Percentiles rank a stretch among this genome's conserved stretches.
phyloP scores from a whole-genome alignment of 805 yeast genomes.

The Dipodascopsis uninucleata region DNA sequence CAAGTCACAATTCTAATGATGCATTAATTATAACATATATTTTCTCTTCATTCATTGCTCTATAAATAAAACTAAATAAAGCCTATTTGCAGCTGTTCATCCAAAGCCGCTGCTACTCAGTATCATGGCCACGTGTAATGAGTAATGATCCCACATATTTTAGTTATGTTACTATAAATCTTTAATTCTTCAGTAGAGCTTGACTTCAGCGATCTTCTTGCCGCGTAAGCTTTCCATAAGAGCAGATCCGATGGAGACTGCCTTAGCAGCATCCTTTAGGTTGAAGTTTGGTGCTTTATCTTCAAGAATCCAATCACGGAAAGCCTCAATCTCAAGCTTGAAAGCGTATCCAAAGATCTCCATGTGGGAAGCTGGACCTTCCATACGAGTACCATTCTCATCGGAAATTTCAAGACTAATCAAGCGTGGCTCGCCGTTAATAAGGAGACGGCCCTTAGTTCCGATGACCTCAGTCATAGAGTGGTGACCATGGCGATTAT shows the following conservation, averaged over 20 bases:
- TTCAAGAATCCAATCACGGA: conserved; percentile 24
- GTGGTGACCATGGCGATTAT: conserved; percentile 30
- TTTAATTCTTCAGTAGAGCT: too few species aligned
- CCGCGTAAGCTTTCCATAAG: conserved; percentile 18
- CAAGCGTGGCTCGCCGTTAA: conserved; percentile 25
- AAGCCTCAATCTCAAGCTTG: conserved; percentile 17
- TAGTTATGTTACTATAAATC: too few species aligned
- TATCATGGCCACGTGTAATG: too few species aligned
- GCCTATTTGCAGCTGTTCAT: too few species aligned
- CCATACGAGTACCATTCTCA: conserved; percentile 21
- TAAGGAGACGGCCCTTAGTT: conserved; percentile 26
- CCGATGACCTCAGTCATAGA: conserved; percentile 29
- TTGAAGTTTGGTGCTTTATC: conserved; percentile 15
- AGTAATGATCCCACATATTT: too few species aligned
- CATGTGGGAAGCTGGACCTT: conserved; percentile 16
- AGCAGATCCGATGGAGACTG: conserved; percentile 23
- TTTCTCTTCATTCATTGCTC: too few species aligned
- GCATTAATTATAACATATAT: too few species aligned
- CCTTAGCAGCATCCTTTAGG: conserved; percentile 28
- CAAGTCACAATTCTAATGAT: too few species aligned
- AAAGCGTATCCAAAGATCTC: conserved; percentile 19
- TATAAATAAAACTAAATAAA: too few species aligned
- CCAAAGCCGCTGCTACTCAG: too few species aligned
- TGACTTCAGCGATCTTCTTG: too few species aligned
- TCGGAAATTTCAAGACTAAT: conserved; percentile 19